Base-by-base conservation (phyloP, 2,329 filamentous ascomycete genomes). In the Colletotrichum echinochloae region DNA sequence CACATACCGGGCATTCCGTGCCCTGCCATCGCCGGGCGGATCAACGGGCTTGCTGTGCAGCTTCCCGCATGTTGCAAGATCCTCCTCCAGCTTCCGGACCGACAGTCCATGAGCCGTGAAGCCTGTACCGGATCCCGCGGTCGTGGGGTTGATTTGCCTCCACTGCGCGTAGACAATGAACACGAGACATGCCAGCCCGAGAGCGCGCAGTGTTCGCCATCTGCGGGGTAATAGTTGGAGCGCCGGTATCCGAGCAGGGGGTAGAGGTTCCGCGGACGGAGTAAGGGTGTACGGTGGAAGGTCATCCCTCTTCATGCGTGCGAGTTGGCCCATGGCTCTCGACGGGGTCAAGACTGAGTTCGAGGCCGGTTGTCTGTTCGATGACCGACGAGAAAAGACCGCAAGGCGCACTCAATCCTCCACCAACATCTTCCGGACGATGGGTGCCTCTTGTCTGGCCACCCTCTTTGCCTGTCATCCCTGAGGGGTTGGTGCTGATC, bases 1-100 rank as follows among this genome's bases (percentile, higher is more conserved):
- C 49, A 90, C 78, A 76, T 88, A 90, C 54, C 90, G 85, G 28
- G 88, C 88, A 76, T 89, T 92, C 72, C 83, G 83, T 33, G 87
- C 83, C 23, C 90, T 87, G 2, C 87, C 87, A 4, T 81, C 75
- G n/a, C 88, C 88, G 41, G 82, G 82, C 0, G 88, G 88, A 70
- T 90, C 87, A 56, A 82, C 75, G 0, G 89, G 89, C 73, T 84
- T 86, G 54, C 80, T 79, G 39, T 82, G 86, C 54, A 92, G 82
- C 76, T 83, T 84, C 46, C 83, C 80, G 78, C 90, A 92, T 2
- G 84, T 85, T 20, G 80, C 82, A 23, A 90, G 79, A 73, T 92
- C 86, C 18, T 83, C 80, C 33, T 83, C 79, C 23, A 92, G 81
- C 74, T 83, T 85, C 49, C 84, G 79, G 20, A 83, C 70, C 0